Conservation (phyloP, 768 basidiomycete species). For the Galerina sulciceps region DNA sequence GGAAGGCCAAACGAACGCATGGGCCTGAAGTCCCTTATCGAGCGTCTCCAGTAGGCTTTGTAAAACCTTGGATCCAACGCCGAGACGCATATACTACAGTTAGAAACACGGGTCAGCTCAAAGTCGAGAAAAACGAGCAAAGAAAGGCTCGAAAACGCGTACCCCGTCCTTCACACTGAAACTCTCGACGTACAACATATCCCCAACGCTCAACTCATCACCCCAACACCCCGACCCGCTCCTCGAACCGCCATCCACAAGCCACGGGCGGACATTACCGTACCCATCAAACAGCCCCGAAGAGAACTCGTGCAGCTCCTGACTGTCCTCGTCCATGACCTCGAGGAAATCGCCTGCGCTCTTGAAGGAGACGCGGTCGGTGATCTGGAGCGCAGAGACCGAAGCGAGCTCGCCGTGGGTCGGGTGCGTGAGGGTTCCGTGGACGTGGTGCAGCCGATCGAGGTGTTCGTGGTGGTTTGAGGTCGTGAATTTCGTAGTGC, state of each 20-base stretch:
- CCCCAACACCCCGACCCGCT: constrained; percentile 14
- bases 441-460: too few species aligned
- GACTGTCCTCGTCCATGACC: too few species aligned
- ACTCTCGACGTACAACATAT: constrained; percentile 3
- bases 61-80: constrained; percentile 5
- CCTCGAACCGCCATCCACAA: constrained; percentile 1
- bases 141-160: neutral
- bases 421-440: too few species aligned
- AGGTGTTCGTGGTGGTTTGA: too few species aligned
- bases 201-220: constrained; percentile 4
- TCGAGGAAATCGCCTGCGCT: too few species aligned
- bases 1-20: constrained; percentile 8
- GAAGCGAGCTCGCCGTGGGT: too few species aligned
- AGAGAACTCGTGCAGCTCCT: constrained; percentile 31
- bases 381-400: too few species aligned
- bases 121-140: neutral
- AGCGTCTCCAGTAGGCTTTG: neutral
- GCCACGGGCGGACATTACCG: neutral
- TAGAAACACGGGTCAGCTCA: neutral
- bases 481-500: too few species aligned
- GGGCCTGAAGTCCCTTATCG: neutral
- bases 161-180: neutral
- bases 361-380: too few species aligned
- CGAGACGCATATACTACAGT: neutral
- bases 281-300: constrained; percentile 30